Conservation (phyloP, 2,329 filamentous ascomycete species). For the Exutisphaerella laricina region DNA sequence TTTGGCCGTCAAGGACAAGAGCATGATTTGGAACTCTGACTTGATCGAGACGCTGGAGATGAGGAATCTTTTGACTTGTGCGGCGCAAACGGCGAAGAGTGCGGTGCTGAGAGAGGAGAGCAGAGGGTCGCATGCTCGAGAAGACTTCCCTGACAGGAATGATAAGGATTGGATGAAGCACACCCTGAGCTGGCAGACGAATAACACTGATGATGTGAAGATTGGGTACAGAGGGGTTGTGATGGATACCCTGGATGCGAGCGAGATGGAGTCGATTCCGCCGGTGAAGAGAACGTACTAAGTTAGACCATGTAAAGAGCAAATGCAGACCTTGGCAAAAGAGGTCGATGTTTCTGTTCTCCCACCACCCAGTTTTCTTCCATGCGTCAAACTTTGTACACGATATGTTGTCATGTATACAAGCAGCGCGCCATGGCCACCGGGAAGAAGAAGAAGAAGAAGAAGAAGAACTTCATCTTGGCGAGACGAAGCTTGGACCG, state of each 20-base stretch:
- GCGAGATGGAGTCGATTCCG: slow-evolving; percentile 36
- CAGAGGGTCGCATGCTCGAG: slow-evolving; percentile 44
- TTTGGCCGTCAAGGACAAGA: slow-evolving; percentile 39
- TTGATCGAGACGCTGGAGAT: slow-evolving; percentile 45
- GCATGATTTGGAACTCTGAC: slow-evolving; percentile 48
- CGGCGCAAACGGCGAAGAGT: slow-evolving; percentile 42
- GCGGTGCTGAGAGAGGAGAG: slow-evolving; percentile 42
- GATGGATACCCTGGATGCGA: slow-evolving; percentile 42
- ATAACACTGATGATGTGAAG: slow-evolving; percentile 36
- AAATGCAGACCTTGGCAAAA: too few relatives aligned
- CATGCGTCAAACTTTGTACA: too few relatives aligned
- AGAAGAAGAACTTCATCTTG: too few relatives aligned
- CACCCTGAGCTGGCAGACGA: slow-evolving; percentile 43
- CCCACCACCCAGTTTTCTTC: too few relatives aligned
- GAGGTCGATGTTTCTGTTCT: too few relatives aligned
- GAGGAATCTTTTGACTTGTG: slow-evolving; percentile 44
- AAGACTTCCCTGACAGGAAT: slow-evolving; percentile 42
- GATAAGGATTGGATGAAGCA: slow-evolving; percentile 45
- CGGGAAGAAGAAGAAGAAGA: too few relatives aligned
- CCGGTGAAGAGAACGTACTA: slow-evolving; percentile 30
- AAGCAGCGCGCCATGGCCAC: too few relatives aligned
- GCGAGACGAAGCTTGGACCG: too few relatives aligned
- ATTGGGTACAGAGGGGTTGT: slow-evolving; percentile 41
- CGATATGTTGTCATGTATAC: too few relatives aligned
- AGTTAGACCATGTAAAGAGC: too few relatives aligned